These are phyloP conservation scores for Vachellia collinsii DNA, from an alignment of 306 rosid species.

Conservation along the genomic window DNA sequence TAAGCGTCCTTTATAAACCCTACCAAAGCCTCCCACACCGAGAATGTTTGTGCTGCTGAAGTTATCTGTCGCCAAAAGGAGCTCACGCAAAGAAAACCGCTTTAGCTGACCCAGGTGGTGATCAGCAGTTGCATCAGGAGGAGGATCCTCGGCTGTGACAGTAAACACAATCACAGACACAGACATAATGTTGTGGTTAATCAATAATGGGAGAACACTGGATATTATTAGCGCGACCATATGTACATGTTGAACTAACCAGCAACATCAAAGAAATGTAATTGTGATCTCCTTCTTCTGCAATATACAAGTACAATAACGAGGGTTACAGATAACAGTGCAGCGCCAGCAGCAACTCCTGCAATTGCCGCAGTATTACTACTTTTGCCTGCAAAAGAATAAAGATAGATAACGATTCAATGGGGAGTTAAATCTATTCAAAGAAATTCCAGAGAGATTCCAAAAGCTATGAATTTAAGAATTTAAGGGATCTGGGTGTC, in stretches of 20 bases:
- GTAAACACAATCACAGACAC: not conserved
- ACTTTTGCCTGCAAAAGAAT: constrained; percentile 40
- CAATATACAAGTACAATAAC: constrained; percentile 62
- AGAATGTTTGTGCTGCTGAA: not conserved
- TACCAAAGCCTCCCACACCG: not conserved
- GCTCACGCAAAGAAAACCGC: not conserved
- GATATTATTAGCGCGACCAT: not conserved
- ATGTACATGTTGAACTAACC: constrained; percentile 48
- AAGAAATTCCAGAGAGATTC: not conserved
- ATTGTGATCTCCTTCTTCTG: constrained; percentile 58
- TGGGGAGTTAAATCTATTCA: not conserved
- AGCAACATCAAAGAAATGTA: constrained; percentile 67
- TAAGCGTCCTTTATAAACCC: not conserved
- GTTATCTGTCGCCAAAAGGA: not conserved
- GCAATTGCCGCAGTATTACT: constrained; percentile 59
- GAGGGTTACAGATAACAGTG: constrained; percentile 63
- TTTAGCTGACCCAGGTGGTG: not conserved
- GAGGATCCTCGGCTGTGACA: not conserved
- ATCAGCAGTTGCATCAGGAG: not conserved
- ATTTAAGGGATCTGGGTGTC: too few relatives aligned
- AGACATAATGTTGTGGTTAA: not conserved
- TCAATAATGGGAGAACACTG: not conserved
- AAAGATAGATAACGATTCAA: not conserved
- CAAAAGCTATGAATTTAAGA: not conserved
- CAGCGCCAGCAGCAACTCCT: constrained; percentile 63